Conservation (phyloP, 2,329 filamentous ascomycete species). For the Verticillium zaregamsianum region DNA sequence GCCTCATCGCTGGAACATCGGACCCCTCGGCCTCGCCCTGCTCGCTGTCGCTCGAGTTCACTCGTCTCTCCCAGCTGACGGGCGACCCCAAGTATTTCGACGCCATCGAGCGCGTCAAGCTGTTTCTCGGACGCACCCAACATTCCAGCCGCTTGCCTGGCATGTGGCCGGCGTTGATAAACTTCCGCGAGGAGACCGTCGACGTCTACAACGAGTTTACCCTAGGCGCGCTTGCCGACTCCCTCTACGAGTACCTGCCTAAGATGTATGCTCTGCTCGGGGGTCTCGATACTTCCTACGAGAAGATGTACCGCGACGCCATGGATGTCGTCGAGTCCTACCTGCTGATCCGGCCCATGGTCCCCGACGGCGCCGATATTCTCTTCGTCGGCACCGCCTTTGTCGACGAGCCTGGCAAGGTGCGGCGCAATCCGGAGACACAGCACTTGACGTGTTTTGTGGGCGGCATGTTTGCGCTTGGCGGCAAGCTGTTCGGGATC, state of each 20-base stretch:
- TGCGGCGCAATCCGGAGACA: constrained; percentile 23
- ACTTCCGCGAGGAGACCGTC: constrained; percentile 48
- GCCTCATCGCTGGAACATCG: constrained; percentile 7
- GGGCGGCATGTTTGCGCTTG: constrained; percentile 47
- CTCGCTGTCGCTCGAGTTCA: constrained; percentile 69
- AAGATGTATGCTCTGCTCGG: constrained; percentile 53
- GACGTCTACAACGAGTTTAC: constrained; percentile 23
- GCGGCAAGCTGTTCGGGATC: constrained; percentile 36
- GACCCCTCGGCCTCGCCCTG: constrained; percentile 49
- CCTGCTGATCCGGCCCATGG: constrained; percentile 59
- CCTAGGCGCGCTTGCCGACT: constrained; percentile 37
- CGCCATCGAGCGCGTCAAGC: constrained; percentile 63
- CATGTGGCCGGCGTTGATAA: constrained; percentile 65
- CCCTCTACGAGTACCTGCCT: constrained; percentile 35
- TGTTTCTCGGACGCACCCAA: constrained; percentile 62
- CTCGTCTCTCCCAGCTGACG: constrained; percentile 68
- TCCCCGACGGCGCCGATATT: constrained; percentile 37
- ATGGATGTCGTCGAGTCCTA: constrained; percentile 51
- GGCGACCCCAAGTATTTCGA: constrained; percentile 73
- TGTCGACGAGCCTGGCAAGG: constrained; percentile 10
- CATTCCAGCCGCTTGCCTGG: constrained; percentile 64
- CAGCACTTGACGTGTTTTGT: constrained; percentile 48
- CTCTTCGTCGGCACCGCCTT: constrained; percentile 44
- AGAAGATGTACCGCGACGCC: constrained; percentile 50
- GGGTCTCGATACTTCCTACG: constrained; percentile 50